Percentiles rank a stretch among this genome's conserved stretches.
phyloP scores from a whole-genome alignment of 2,329 filamentous ascomycete species.

The Alternaria atra region DNA sequence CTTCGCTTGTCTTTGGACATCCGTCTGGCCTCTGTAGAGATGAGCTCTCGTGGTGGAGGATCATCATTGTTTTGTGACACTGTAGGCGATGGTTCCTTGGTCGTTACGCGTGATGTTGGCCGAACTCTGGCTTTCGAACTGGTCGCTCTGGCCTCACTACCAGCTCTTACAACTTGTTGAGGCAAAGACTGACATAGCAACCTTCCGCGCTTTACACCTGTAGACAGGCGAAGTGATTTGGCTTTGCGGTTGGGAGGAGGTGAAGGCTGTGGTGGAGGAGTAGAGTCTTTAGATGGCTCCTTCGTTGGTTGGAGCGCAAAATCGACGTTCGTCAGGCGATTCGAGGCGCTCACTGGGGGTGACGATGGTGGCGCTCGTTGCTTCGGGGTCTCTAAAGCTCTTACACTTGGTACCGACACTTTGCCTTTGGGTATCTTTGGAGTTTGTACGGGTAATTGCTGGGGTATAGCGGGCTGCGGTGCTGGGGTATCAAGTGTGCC shows the following conservation, averaged over 20 bases:
- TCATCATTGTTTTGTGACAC: background rate
- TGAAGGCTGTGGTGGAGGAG: slow-evolving; percentile 10
- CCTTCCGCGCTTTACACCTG: slow-evolving; percentile 52
- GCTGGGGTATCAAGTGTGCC: slow-evolving; percentile 11
- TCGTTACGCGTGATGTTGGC: background rate
- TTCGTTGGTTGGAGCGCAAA: slow-evolving; percentile 29
- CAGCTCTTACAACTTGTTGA: slow-evolving; percentile 13
- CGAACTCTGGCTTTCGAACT: slow-evolving; percentile 3
- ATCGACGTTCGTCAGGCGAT: slow-evolving; percentile 49
- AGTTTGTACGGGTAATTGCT: slow-evolving; percentile 17
- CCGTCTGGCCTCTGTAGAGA: background rate
- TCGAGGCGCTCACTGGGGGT: slow-evolving; percentile 49
- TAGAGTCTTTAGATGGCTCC: slow-evolving; percentile 14
- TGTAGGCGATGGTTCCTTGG: slow-evolving; percentile 16
- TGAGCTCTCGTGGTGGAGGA: background rate
- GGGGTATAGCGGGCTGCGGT: slow-evolving; percentile 3
- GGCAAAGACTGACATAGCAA: slow-evolving; percentile 54
- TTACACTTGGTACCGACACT: slow-evolving; percentile 35
- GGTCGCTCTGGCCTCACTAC: slow-evolving; percentile 9
- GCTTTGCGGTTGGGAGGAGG: slow-evolving; percentile 35
- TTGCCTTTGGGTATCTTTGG: slow-evolving; percentile 38
- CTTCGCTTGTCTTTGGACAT: slow-evolving; percentile 18
- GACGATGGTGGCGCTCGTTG: slow-evolving; percentile 42
- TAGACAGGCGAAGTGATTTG: slow-evolving; percentile 51
- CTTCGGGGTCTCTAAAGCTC: slow-evolving; percentile 34